Conservation (phyloP, 176 grass and related monocot genomes). For the Oryza meyeriana region DNA sequence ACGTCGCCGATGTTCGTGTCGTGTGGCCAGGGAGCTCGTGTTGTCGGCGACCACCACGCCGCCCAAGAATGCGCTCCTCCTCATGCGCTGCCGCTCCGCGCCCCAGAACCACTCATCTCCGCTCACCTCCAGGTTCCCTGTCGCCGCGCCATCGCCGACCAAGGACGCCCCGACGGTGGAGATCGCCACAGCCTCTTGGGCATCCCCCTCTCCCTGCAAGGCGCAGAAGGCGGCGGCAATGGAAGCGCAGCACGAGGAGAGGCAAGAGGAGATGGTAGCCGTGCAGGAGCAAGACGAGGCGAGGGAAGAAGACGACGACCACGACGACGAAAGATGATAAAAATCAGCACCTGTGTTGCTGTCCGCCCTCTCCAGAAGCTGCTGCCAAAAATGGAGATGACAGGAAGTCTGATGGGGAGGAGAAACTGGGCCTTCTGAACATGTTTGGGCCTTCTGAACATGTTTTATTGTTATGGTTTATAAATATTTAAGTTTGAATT, state of each 20-base stretch:
- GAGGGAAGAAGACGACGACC: neutral
- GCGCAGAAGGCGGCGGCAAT: conserved; percentile 8
- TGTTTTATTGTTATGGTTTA: too few relatives aligned
- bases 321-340: conserved; percentile 17
- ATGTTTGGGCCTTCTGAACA: too few relatives aligned
- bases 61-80: conserved; percentile 74
- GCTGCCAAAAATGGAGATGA: too few relatives aligned
- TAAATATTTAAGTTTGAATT: too few relatives aligned
- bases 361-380: too few relatives aligned
- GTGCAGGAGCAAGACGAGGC: too few relatives aligned
- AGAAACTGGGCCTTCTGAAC: too few relatives aligned
- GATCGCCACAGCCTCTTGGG: neutral
- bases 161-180: neutral
- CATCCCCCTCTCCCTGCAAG: conserved; percentile 19
- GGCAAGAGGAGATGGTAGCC: neutral
- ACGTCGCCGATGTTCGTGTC: too few relatives aligned
- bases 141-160: conserved; percentile 26
- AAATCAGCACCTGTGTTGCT: too few relatives aligned
- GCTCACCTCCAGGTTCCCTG: conserved; percentile 47
- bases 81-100: conserved; percentile 92
- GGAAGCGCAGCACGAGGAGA: conserved; percentile 8
- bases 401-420: too few relatives aligned
- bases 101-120: conserved; percentile 72
- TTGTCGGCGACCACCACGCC: too few relatives aligned
- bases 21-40: too few relatives aligned